Evolutionary conservation across 441 rosid genomes (phyloP), one percentile per base, ranked within the genome.

Genomic region (Gossypium armourianum): DNA sequence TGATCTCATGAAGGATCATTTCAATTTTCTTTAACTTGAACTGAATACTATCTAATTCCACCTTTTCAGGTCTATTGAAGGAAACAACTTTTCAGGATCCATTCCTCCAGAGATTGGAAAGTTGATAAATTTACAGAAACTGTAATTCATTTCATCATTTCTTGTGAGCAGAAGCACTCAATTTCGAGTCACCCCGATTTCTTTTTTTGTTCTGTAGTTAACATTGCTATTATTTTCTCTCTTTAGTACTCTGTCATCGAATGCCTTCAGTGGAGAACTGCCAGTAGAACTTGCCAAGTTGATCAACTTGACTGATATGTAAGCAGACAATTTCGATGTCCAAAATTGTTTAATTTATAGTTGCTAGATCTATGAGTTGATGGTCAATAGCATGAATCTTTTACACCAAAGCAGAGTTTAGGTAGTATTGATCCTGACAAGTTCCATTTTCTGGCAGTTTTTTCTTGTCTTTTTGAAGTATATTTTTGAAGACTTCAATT

Each of bases 1-100:
- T 8, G 16, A 17, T 32, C n/a, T 62, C 50, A 10, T 9, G 49
- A 8, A 9, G 26, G 23, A 68, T 17, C 19, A 28, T 43, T 76
- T 49, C 26, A 12, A 15, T 26, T 56, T 26, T 29, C n/a, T 55
- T 32, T 65, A 8, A 57, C 32, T 23, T 40, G 58, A 58, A 56
- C 23, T 32, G 17, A 16, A 63, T 1, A 23, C 61, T 0, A 32
- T 45, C 28, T 4, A 49, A 17, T 83, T 76, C 24, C 82, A 87
- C 12, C 52, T 24, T 84, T 77, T 43, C 85, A 91, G 97, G 87
- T 91, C 89, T 74, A 81, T 91, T 1, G 97, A 93, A 85, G 98
- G 97, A 66, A 93, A 91, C 78, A 71, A 0, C 4, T 90, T 89
- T 78, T 79, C 87, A 0, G 97, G 97, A 70, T 75, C 75, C 57